phyloP scores from a whole-genome alignment of 2,329 filamentous ascomycete species.

The Pezicula neosporulosa region DNA sequence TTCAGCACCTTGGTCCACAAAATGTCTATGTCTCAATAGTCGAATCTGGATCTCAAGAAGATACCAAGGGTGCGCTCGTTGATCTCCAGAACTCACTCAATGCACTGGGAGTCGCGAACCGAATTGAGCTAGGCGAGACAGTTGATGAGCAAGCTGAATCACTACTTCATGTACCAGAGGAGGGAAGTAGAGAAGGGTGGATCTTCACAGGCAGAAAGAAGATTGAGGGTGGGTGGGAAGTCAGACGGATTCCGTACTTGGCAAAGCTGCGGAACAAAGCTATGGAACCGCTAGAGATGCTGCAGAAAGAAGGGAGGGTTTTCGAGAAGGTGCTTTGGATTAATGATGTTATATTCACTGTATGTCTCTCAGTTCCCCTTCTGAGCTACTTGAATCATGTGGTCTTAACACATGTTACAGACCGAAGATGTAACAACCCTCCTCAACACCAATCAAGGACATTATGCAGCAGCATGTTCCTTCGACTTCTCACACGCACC shows the following conservation, averaged over 20 bases:
- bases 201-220: constrained; percentile 50
- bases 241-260: constrained; percentile 68
- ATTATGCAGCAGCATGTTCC: constrained; percentile 59
- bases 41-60: constrained; percentile 67
- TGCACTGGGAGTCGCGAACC: constrained; percentile 46
- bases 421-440: constrained; percentile 51
- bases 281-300: constrained; percentile 34
- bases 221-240: constrained; percentile 34
- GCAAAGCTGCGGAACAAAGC: constrained; percentile 59
- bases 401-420: constrained; percentile 25
- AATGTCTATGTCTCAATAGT: constrained; percentile 66
- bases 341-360: constrained; percentile 59
- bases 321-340: constrained; percentile 57
- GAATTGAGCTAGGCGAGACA: constrained; percentile 50
- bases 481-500: constrained; percentile 55
- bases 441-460: constrained; percentile 51
- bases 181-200: constrained; percentile 48
- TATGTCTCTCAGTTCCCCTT: constrained; percentile 25
- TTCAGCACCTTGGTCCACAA: constrained; percentile 51
- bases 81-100: constrained; percentile 53
- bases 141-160: constrained; percentile 53
- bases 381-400: neutral
- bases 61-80: constrained; percentile 59
- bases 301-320: constrained; percentile 19
- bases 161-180: neutral